Evolutionary conservation across 2,329 filamentous ascomycete genomes (phyloP).

Genomic region (Nigrograna mackinnonii): DNA sequence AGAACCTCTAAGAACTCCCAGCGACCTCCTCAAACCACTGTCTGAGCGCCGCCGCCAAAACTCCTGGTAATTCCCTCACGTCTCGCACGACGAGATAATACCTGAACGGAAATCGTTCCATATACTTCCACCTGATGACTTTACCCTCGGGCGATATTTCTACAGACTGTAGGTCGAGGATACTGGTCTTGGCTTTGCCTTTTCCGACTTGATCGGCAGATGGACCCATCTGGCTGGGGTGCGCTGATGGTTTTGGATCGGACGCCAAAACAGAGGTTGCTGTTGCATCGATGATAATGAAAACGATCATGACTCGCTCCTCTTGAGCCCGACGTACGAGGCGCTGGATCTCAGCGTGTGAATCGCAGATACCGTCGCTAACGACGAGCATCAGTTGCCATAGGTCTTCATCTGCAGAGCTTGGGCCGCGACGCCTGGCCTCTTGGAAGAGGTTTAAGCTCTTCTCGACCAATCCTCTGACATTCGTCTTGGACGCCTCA

Average conservation of each 20-base stretch:
- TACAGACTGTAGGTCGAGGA: slow-evolving; percentile 87
- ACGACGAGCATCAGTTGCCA: slow-evolving; percentile 96
- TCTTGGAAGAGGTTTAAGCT: slow-evolving; percentile 81
- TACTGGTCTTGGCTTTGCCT: slow-evolving; percentile 64
- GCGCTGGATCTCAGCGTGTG: slow-evolving; percentile 80
- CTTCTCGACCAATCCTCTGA: slow-evolving; percentile 74
- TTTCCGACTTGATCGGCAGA: not conserved
- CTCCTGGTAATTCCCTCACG: slow-evolving; percentile 85
- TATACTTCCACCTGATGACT: slow-evolving; percentile 84
- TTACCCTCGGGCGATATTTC: slow-evolving; percentile 73
- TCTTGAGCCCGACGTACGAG: slow-evolving; percentile 87
- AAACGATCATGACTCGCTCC: slow-evolving; percentile 96
- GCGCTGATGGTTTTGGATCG: not conserved
- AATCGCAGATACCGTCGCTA: slow-evolving; percentile 90
- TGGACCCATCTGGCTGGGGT: not conserved
- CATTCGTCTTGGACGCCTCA: slow-evolving; percentile 82
- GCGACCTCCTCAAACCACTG: slow-evolving; percentile 90
- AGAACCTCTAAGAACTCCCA: slow-evolving; percentile 38
- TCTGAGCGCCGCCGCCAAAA: slow-evolving; percentile 83
- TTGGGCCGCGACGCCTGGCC: slow-evolving; percentile 65
- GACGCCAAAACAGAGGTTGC: slow-evolving; percentile 14
- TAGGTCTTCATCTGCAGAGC: slow-evolving; percentile 64
- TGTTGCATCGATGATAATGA: slow-evolving; percentile 84
- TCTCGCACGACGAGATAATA: slow-evolving; percentile 96
- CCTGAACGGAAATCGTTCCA: slow-evolving; percentile 94